These are phyloP conservation scores for Acanthamoeba castellanii DNA, from an alignment of 208 protist species.

Conservation along the genomic window DNA sequence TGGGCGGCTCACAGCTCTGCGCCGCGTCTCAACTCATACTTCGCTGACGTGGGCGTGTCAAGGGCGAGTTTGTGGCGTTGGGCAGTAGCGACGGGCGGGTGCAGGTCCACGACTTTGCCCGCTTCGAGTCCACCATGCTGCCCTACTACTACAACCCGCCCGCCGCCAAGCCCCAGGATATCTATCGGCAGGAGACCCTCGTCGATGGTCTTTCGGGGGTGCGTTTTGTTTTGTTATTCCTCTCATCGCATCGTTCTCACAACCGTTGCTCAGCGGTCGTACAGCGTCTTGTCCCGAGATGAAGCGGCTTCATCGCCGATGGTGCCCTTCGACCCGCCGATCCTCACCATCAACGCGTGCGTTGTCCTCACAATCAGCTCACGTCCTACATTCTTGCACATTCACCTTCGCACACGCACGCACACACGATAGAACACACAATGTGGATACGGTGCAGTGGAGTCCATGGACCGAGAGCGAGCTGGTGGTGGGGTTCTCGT, in stretches of 20 bases:
- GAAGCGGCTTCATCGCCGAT: not conserved
- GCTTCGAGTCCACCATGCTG: not conserved
- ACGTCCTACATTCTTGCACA: too few species aligned
- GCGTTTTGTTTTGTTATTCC: not conserved
- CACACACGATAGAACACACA: not conserved
- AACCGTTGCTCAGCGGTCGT: not conserved
- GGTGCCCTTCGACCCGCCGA: not conserved
- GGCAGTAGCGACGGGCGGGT: constrained; percentile 10
- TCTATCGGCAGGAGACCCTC: not conserved
- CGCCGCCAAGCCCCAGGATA: not conserved
- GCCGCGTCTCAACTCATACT: not conserved
- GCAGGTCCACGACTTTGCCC: constrained; percentile 13
- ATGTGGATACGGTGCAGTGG: constrained; percentile 7
- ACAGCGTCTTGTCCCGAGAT: not conserved
- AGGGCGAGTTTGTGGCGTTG: not conserved
- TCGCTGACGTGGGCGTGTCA: not conserved
- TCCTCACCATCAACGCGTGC: not conserved
- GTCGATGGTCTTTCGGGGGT: not conserved
- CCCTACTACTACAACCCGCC: constrained; percentile 22
- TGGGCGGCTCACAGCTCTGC: not conserved
- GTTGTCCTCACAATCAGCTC: not conserved
- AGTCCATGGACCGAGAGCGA: not conserved
- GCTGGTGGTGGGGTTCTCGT: not conserved
- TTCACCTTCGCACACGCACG: not conserved
- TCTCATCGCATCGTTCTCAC: too few species aligned